phyloP scores from a whole-genome alignment of 495 filamentous ascomycete species.

The Margaritispora aquatica region DNA sequence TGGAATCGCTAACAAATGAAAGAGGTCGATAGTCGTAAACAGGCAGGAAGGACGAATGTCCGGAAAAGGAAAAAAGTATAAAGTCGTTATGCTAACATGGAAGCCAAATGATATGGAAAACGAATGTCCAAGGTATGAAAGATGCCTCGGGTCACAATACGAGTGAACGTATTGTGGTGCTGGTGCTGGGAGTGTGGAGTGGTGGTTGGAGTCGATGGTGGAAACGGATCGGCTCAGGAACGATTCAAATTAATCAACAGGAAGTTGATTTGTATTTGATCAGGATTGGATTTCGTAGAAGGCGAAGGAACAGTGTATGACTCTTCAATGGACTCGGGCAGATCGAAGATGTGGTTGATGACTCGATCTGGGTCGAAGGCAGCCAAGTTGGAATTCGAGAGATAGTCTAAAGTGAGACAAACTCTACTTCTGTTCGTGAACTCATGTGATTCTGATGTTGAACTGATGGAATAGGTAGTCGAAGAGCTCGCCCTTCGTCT shows the following conservation, averaged over 20 bases:
- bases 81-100: conserved; percentile 28
- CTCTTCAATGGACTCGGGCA: conserved; percentile 21
- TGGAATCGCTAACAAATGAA: conserved; percentile 52
- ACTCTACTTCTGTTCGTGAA: conserved; percentile 26
- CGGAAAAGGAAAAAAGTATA: conserved; percentile 26
- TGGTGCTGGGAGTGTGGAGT: conserved; percentile 11
- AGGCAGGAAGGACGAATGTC: conserved; percentile 36
- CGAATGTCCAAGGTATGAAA: conserved; percentile 20
- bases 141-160: conserved; percentile 21
- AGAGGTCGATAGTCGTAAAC: conserved; percentile 33
- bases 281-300: conserved; percentile 13
- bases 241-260: conserved; percentile 14
- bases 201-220: conserved; percentile 35
- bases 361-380: neutral
- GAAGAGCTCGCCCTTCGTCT: conserved; percentile 43
- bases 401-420: conserved; percentile 16
- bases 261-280: conserved; percentile 23
- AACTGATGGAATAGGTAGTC: conserved; percentile 35
- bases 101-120: conserved; percentile 26
- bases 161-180: conserved; percentile 29
- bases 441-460: conserved; percentile 33
- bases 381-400: conserved; percentile 1
- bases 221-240: conserved; percentile 27
- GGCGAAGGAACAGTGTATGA: conserved; percentile 16
- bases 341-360: conserved; percentile 26